Conservation (phyloP, 257 asterid species). For the Fraxinus cuspidata region DNA sequence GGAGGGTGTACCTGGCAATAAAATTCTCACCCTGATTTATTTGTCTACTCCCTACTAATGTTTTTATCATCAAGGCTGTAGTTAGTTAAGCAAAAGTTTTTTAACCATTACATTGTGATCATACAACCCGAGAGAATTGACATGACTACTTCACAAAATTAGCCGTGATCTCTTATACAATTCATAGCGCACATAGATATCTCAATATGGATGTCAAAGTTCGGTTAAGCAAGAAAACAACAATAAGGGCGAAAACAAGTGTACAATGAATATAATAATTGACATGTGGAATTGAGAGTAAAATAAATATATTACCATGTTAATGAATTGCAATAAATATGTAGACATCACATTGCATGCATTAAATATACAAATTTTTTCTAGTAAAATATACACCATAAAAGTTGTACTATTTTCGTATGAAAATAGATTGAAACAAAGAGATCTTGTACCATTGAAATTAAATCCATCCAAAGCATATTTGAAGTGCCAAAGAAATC, state of each 20-base stretch:
- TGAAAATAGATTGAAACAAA: too few species aligned
- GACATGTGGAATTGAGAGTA: neutral
- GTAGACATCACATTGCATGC: neutral
- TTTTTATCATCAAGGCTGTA: neutral
- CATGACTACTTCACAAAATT: neutral
- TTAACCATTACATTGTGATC: neutral
- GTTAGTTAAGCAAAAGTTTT: neutral
- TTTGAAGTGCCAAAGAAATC: too few species aligned
- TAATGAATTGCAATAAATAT: neutral
- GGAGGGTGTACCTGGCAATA: neutral
- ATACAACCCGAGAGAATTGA: neutral
- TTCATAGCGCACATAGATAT: neutral
- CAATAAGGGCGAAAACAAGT: neutral
- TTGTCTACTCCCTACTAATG: neutral
- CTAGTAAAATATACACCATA: too few species aligned
- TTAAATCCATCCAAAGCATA: too few species aligned
- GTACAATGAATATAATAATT: neutral
- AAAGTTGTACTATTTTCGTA: too few species aligned
- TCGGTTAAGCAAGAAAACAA: neutral
- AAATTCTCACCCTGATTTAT: neutral
- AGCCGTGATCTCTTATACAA: neutral
- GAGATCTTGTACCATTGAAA: too few species aligned
- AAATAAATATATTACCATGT: neutral
- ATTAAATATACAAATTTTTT: too few species aligned
- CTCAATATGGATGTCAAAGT: neutral